phyloP scores from a whole-genome alignment of 257 asterid genomes.

The Scutellaria baicalensis region DNA sequence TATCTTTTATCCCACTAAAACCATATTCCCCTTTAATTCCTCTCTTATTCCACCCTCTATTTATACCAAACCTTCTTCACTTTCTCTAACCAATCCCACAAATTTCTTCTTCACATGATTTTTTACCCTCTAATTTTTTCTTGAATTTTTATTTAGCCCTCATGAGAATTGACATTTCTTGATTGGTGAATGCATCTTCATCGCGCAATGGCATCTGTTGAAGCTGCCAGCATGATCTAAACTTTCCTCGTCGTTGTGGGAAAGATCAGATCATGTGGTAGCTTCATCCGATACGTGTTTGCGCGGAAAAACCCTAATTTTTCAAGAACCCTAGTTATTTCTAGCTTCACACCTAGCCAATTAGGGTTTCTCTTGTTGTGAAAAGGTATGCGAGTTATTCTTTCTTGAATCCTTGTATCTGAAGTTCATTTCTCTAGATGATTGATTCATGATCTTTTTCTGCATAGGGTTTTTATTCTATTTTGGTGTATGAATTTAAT shows the following conservation, averaged over 20 bases:
- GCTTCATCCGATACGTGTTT: constrained; percentile 56
- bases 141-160: background rate
- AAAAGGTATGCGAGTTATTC: constrained; percentile 1
- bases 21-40: constrained; percentile 9
- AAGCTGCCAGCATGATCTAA: constrained; percentile 98
- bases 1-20: constrained; percentile 30
- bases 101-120: background rate
- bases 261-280: constrained; percentile 66
- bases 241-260: constrained; percentile 27
- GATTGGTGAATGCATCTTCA: no score
- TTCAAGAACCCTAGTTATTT: constrained; percentile 16
- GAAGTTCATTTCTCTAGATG: background rate
- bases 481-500: constrained; percentile 8
- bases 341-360: no score
- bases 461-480: background rate
- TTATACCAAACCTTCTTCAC: constrained; percentile 20
- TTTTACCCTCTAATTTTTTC: background rate
- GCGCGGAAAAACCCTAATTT: constrained; percentile 23
- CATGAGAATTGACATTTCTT: background rate
- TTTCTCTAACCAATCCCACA: background rate
- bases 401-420: background rate
- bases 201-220: constrained; percentile 45
- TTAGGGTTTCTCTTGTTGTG: constrained; percentile 15
- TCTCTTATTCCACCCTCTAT: constrained; percentile 20
- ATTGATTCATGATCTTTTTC: background rate